Base-by-base conservation (phyloP, 2,329 filamentous ascomycete genomes). In the Biscogniauxia sp. region DNA sequence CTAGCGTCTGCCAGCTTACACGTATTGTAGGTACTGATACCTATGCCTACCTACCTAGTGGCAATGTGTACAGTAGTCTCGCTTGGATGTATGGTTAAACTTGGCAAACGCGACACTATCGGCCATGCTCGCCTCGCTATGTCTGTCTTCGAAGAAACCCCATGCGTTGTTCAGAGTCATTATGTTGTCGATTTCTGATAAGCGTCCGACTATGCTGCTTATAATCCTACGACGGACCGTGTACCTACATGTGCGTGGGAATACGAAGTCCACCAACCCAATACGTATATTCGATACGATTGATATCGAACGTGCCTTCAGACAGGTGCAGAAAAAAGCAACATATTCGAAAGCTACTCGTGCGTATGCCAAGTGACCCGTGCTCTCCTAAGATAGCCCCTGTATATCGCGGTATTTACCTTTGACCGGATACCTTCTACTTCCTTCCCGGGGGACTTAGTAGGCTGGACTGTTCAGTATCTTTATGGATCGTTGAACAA, bases 301-400 rank as follows among this genome's bases (percentile, higher is more conserved):
- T 50, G 57, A 58, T n/a, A 54, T 62, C 8, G 37, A 60, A 23
- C 1, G 20, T 6, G 55, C 57, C 5, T 45, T 64, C 20, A 54
- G 50, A 51, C 45, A 20, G 3, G 56, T 64, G 62, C 57, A 61
- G n/a, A 20, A 58, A 60, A 20, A 57, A 55, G 3, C 17, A 28
- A 5, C 60, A 62, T 23, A 62, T 62, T 32, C 59, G 62, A 13
- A 60, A 57, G 32, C 23, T 64, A 26, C 57, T 56, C 5, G 53
- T 63, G 6, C 23, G 51, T 17, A 53, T 53, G 19, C 51, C 19
- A 26, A 25, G 19, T 17, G 59, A 57, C 19, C 13, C 20, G 1
- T 56, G 50, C 5, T 32, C 17, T 11, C 52, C 56, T 1, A 20
- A 17, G 25, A 53, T 53, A 17, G 51, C 8, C 5, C 45, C 49